phyloP scores from a whole-genome alignment of 2,329 filamentous ascomycete genomes.

The Coniochaeta sp. region DNA sequence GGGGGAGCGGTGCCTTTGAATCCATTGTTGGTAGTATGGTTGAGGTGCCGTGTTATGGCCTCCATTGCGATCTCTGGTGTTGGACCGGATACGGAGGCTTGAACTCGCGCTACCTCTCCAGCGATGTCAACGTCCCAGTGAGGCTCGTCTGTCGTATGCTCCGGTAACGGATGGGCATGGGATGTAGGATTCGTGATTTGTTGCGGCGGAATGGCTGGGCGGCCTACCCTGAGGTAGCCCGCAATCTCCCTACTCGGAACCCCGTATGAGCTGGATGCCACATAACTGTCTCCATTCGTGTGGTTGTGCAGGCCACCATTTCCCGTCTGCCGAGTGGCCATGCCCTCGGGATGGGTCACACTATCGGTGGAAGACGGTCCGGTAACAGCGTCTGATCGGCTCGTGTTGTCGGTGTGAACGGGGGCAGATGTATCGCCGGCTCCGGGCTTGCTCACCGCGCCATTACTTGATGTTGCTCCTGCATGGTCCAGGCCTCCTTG shows the following conservation, averaged over 20 bases:
- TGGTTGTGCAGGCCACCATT: not conserved
- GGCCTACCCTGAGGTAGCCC: constrained; percentile 18
- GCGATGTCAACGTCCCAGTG: constrained; percentile 58
- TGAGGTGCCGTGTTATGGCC: constrained; percentile 59
- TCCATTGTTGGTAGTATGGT: constrained; percentile 47
- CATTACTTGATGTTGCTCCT: constrained; percentile 4
- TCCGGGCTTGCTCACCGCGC: constrained; percentile 13
- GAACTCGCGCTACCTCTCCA: constrained; percentile 55
- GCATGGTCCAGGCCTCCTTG: constrained; percentile 18
- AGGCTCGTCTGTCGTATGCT: constrained; percentile 51
- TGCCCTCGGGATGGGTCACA: constrained; percentile 9
- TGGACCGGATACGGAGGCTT: constrained; percentile 45
- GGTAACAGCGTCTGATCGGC: constrained; percentile 11
- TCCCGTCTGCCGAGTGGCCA: not conserved
- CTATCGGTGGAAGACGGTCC: constrained; percentile 16
- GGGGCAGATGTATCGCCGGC: constrained; percentile 6
- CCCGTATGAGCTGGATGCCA: not conserved
- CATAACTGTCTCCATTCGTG: not conserved
- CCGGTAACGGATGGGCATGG: constrained; percentile 28
- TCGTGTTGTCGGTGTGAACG: constrained; percentile 6
- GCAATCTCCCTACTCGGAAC: constrained; percentile 8
- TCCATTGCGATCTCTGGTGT: constrained; percentile 45
- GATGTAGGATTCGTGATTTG: constrained; percentile 15
- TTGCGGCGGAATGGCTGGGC: constrained; percentile 12
- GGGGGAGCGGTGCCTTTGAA: constrained; percentile 48